Base-by-base conservation (phyloP, 1,284 basidiomycete genomes). In the Lentinula novae-zelandiae region DNA sequence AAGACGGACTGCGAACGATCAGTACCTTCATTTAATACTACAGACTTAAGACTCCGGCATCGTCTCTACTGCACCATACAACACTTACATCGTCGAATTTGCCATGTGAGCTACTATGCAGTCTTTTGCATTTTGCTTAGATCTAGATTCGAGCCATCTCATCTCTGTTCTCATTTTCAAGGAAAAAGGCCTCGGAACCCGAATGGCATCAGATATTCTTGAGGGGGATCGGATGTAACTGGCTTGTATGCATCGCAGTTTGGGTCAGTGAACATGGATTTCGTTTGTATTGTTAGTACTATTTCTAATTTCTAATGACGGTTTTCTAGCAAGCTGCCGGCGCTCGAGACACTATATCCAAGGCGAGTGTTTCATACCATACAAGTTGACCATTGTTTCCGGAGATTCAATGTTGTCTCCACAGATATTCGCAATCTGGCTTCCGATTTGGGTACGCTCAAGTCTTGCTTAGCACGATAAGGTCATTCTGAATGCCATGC, bases 191-290 rank as follows among this genome's bases (percentile, higher is more conserved):
- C 0, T 73, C 75, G 1, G 82, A 84, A 15, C 88, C 89, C 1
- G 72, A 78, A 44, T 90, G 87, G 87, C 78, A 89, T 69, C 83
- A 92, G 69, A 87, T 92, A 53, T 87, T 92, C 73, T 72, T 91
- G 17, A 79, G 89, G 20, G 90, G 88, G 0, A 89, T 92, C 64
- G 90, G 82, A 3, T 92, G 90, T 66, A 92, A 92, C 66, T 89
- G 87, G 84, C 77, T 92, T 2, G 90, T 92, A 39, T 88, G 82
- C 64, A 74, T 90, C n/a, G 90, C 89, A 3, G 79, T 92, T 60
- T 92, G 90, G 86, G 87, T 89, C 62, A 38, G 85, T 71, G 7
- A 27, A 27, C 3, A 60, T 17, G 27, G 46, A 56, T 5, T 60
- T 12, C 38, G 5, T 27, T 27, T 34, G 5, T 34, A 22, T 20